A percentile compares a stretch with the other conserved stretches of the same genome.
phyloP scores from a whole-genome alignment of 768 basidiomycete species.

The Rossbeevera mucosa region DNA sequence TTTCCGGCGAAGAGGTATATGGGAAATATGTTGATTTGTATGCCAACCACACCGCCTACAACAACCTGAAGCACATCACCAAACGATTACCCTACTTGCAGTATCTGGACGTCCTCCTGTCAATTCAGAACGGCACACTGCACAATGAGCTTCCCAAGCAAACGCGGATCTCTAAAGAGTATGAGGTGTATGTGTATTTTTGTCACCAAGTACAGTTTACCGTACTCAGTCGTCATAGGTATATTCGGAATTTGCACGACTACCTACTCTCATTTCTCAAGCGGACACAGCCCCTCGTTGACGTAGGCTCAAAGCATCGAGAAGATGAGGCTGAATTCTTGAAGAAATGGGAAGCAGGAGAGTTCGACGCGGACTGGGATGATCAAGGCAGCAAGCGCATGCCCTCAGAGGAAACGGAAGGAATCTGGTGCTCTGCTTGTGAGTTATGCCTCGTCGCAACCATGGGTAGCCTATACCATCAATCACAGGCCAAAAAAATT shows the following conservation, averaged over 20 bases:
- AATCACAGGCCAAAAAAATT: slow-evolving; percentile 79
- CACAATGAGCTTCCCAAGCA: slow-evolving; percentile 70
- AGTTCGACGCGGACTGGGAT: slow-evolving; percentile 71
- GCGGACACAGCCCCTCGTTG: slow-evolving; percentile 77
- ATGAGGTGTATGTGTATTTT: slow-evolving; percentile 58
- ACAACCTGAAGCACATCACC: slow-evolving; percentile 81
- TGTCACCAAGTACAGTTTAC: slow-evolving; percentile 2
- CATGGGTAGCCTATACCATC: slow-evolving; percentile 2
- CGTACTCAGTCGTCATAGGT: slow-evolving; percentile 43
- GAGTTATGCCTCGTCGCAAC: slow-evolving; percentile 32
- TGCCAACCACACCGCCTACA: slow-evolving; percentile 79
- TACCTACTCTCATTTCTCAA: slow-evolving; percentile 87
- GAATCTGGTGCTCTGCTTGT: slow-evolving; percentile 96
- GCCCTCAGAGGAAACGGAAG: slow-evolving; percentile 42
- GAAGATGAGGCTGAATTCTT: slow-evolving; percentile 69
- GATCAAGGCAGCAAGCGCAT: slow-evolving; percentile 38
- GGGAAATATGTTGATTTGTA: slow-evolving; percentile 95
- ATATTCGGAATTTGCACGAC: slow-evolving; percentile 74
- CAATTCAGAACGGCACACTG: slow-evolving; percentile 53
- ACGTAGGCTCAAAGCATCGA: slow-evolving; percentile 63
- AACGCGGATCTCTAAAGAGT: slow-evolving; percentile 66
- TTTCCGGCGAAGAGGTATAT: slow-evolving; percentile 94
- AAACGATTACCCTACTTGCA: slow-evolving; percentile 88
- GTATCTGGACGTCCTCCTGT: slow-evolving; percentile 84
- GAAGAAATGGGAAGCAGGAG: slow-evolving; percentile 71